Conservation (phyloP, 768 basidiomycete genomes). For the Crepidotus variabilis region DNA sequence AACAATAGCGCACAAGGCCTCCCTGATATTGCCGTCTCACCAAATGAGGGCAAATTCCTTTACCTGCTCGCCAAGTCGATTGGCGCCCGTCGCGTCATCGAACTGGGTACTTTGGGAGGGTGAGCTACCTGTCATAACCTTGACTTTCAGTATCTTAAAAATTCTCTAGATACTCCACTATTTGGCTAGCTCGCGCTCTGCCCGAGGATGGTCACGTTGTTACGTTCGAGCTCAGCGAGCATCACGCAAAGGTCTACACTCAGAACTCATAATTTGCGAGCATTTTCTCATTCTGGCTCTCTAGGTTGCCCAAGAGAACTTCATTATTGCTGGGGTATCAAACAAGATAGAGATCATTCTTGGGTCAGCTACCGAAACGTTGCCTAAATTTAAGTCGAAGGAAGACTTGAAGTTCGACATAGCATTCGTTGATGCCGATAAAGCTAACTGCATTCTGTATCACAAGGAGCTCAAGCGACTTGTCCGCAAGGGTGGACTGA, state of each 20-base stretch:
- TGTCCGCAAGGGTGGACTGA: constrained; percentile 55
- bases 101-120: constrained; percentile 70
- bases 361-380: constrained; percentile 48
- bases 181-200: constrained; percentile 41
- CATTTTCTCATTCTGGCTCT: neutral
- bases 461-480: constrained; percentile 61
- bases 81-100: constrained; percentile 55
- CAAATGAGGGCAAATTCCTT: constrained; percentile 56
- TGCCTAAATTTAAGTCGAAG: constrained; percentile 43
- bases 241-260: constrained; percentile 38
- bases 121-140: constrained; percentile 17
- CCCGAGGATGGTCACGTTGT: constrained; percentile 47
- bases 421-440: constrained; percentile 73
- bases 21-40: constrained; percentile 49
- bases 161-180: constrained; percentile 35
- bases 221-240: constrained; percentile 43
- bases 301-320: constrained; percentile 57
- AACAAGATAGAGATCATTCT: constrained; percentile 45
- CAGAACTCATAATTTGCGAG: neutral
- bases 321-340: constrained; percentile 48
- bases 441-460: constrained; percentile 49
- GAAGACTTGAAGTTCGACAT: constrained; percentile 62
- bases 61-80: constrained; percentile 47
- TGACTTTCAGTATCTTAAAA: neutral
- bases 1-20: constrained; percentile 42